phyloP scores from a whole-genome alignment of 2,329 filamentous ascomycete species.

The Aspergillus novofumigatus region DNA sequence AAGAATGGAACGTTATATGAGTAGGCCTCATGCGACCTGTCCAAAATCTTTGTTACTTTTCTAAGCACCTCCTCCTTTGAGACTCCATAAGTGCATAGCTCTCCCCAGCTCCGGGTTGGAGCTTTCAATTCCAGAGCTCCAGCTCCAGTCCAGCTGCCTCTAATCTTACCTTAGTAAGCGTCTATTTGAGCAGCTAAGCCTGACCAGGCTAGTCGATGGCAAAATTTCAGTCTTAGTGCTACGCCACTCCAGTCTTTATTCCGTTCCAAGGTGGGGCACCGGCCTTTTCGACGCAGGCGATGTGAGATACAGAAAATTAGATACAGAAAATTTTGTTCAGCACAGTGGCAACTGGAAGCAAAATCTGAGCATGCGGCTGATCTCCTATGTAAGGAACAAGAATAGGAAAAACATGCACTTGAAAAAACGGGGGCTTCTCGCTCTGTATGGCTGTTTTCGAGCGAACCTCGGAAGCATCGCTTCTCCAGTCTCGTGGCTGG shows the following conservation, averaged over 20 bases:
- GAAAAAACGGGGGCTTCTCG: background rate
- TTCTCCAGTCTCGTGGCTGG: slow-evolving; percentile 6
- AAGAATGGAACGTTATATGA: background rate
- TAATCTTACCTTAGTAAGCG: background rate
- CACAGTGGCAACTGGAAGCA: slow-evolving; percentile 3
- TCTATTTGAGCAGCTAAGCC: background rate
- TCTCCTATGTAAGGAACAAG: background rate
- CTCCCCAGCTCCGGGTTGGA: slow-evolving; percentile 16
- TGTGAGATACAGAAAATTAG: background rate
- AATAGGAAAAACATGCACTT: background rate
- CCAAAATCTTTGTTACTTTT: background rate
- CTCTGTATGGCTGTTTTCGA: slow-evolving; percentile 1
- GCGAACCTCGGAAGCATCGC: slow-evolving; percentile 10
- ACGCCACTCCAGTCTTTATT: slow-evolving; percentile 22
- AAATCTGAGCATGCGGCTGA: background rate
- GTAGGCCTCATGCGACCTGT: slow-evolving; percentile 9
- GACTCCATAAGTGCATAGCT: slow-evolving; percentile 5
- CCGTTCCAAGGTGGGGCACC: slow-evolving; percentile 13
- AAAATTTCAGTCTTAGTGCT: slow-evolving; percentile 15
- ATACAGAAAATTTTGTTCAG: slow-evolving; percentile 4
- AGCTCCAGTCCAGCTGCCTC: slow-evolving; percentile 13
- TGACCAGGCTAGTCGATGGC: slow-evolving; percentile 7
- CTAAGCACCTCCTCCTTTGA: background rate
- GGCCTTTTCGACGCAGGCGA: slow-evolving; percentile 11
- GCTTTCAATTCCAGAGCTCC: slow-evolving; percentile 18